Conservation (phyloP, 139 green algal species). For the Coccomyxa sp. region DNA sequence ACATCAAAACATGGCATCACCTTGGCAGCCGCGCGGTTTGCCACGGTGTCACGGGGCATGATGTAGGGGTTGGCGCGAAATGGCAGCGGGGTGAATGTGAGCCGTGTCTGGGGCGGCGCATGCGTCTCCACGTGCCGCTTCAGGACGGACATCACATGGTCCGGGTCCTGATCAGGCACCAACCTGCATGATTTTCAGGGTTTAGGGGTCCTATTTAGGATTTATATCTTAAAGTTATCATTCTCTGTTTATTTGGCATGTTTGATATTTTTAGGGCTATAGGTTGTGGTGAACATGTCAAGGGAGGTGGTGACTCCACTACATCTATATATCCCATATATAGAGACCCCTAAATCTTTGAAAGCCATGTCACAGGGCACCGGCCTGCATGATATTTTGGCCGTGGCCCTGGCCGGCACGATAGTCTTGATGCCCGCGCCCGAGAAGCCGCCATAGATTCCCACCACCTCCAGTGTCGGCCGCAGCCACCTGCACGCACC, state of each 20-base stretch:
- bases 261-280: too few species aligned
- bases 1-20: constrained; percentile 7
- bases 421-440: constrained; percentile 71
- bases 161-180: not conserved
- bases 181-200: not conserved
- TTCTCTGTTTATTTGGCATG: too few species aligned
- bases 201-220: too few species aligned
- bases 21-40: constrained; percentile 37
- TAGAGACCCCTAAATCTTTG: too few species aligned
- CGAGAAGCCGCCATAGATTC: constrained; percentile 37
- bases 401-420: constrained; percentile 41
- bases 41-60: constrained; percentile 19
- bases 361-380: constrained; percentile 24
- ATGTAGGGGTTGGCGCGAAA: constrained; percentile 42
- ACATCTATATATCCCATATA: too few species aligned
- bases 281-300: too few species aligned
- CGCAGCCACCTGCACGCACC: constrained; percentile 26
- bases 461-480: constrained; percentile 67
- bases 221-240: too few species aligned
- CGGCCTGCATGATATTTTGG: constrained; percentile 59
- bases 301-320: too few species aligned
- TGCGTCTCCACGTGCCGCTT: constrained; percentile 1
- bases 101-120: constrained; percentile 29
- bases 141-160: not conserved
- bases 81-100: constrained; percentile 44